phyloP scores from a whole-genome alignment of 1,284 basidiomycete species.

The Erythrobasidium hasegawianum region DNA sequence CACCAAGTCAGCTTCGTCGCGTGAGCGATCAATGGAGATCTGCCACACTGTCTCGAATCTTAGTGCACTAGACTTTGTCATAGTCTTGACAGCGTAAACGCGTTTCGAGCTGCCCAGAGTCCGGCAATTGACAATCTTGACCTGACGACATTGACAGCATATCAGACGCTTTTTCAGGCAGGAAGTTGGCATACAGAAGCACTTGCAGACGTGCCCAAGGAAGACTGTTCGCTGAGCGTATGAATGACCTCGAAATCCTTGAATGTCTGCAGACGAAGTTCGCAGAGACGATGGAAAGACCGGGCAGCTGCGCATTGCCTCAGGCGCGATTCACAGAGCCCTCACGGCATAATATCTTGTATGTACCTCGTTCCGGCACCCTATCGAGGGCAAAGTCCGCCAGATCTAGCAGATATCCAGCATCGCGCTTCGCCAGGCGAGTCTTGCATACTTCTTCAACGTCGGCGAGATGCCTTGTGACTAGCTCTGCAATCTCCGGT shows the following conservation, averaged over 20 bases:
- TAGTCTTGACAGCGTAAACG: slow-evolving; percentile 28
- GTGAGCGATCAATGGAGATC: background rate
- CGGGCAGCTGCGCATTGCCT: slow-evolving; percentile 1
- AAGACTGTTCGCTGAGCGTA: slow-evolving; percentile 20
- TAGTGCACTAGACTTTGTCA: slow-evolving; percentile 21
- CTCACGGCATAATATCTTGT: too few species aligned
- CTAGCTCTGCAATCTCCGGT: slow-evolving; percentile 4
- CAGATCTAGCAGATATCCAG: slow-evolving; percentile 2
- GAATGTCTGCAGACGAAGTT: slow-evolving; percentile 6
- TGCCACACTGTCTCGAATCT: slow-evolving; percentile 22
- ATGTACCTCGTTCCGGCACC: too few species aligned
- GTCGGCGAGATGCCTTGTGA: background rate
- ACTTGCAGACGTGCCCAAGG: slow-evolving; percentile 10
- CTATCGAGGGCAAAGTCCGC: background rate
- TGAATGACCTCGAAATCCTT: slow-evolving; percentile 24
- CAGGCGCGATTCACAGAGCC: background rate
- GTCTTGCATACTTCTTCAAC: background rate
- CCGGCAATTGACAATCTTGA: slow-evolving; percentile 6
- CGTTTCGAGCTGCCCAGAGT: slow-evolving; percentile 12
- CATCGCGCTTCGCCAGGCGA: too few species aligned
- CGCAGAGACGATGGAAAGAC: slow-evolving; percentile 4
- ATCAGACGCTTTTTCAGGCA: background rate
- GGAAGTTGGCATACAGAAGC: background rate
- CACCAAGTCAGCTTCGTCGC: background rate
- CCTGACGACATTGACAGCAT: slow-evolving; percentile 1